A percentile compares a stretch with the other conserved stretches of the same genome.
phyloP scores from a whole-genome alignment of 202 grass and related monocot genomes.

The Carex arenaria region DNA sequence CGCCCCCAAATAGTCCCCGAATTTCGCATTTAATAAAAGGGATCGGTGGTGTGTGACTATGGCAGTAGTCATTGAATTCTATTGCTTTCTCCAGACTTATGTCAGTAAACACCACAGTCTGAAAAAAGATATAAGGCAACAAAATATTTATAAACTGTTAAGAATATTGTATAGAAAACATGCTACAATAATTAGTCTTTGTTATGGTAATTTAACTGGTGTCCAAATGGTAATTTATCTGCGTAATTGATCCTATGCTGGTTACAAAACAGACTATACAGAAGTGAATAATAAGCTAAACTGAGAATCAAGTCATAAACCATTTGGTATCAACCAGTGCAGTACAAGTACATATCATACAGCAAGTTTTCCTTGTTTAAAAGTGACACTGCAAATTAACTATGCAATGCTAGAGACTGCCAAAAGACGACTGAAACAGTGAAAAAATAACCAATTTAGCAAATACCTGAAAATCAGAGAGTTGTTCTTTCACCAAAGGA shows the following conservation, averaged over 20 bases:
- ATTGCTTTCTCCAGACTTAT: conserved; percentile 73
- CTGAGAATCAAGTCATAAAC: not conserved
- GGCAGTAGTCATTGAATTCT: conserved; percentile 80
- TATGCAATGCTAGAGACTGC: not conserved
- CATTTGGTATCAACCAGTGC: not conserved
- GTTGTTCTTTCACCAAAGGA: conserved; percentile 60
- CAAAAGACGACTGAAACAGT: not conserved
- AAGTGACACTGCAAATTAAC: not conserved
- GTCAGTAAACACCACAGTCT: conserved; percentile 82
- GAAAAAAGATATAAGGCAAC: conserved; percentile 12
- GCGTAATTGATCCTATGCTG: not conserved
- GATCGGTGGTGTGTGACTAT: conserved; percentile 74
- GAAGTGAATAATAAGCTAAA: not conserved
- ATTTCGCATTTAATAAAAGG: conserved; percentile 84
- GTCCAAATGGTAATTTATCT: too few species aligned
- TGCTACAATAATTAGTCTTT: not conserved
- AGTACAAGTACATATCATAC: not conserved
- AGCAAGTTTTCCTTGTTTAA: not conserved
- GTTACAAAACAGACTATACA: not conserved
- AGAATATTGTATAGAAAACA: not conserved
- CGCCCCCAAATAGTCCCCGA: conserved; percentile 71
- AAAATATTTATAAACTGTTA: not conserved
- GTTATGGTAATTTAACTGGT: too few species aligned
- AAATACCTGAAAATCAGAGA: conserved; percentile 82
- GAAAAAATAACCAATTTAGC: not conserved